These are phyloP conservation scores for Ogataea naganishii DNA, from an alignment of 805 yeast species.

Conservation along the genomic window DNA sequence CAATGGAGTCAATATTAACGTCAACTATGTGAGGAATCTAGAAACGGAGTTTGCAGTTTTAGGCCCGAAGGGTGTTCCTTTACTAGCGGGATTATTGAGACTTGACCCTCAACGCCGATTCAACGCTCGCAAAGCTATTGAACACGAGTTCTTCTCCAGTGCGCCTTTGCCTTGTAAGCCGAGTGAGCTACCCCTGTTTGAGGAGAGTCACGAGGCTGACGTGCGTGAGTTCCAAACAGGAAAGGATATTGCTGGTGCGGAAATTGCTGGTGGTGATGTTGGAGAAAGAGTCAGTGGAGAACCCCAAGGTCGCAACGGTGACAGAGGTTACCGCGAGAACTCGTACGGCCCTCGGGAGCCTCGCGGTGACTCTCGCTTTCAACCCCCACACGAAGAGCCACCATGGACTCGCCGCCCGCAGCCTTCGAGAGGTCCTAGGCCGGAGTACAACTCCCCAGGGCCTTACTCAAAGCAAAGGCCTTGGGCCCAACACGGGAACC, in stretches of 20 bases:
- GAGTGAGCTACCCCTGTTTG: conserved; percentile 53
- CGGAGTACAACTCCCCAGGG: too few species aligned
- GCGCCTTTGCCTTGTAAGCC: conserved; percentile 59
- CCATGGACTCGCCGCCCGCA: too few species aligned
- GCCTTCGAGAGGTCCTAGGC: too few species aligned
- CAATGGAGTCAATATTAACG: conserved; percentile 29
- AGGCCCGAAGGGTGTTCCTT: conserved; percentile 38
- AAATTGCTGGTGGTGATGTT: not conserved
- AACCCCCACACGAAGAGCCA: too few species aligned
- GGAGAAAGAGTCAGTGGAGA: not conserved
- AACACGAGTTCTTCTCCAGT: conserved; percentile 57
- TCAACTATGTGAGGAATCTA: conserved; percentile 29
- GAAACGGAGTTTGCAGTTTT: conserved; percentile 40
- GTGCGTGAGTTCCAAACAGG: conserved; percentile 47
- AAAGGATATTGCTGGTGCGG: conserved; percentile 5
- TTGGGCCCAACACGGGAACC: too few species aligned
- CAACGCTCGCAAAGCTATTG: conserved; percentile 73
- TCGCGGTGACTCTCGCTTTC: too few species aligned
- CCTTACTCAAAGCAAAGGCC: too few species aligned
- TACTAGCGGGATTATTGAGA: conserved; percentile 53
- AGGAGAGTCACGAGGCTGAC: conserved; percentile 87
- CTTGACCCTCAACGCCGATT: conserved; percentile 67
- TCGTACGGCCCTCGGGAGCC: too few species aligned
- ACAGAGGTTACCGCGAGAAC: too few species aligned
- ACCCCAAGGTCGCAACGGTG: too few species aligned